Evolutionary conservation across 129 eudicot species (phyloP).

Genomic region (Helichrysum umbraculigerum): DNA sequence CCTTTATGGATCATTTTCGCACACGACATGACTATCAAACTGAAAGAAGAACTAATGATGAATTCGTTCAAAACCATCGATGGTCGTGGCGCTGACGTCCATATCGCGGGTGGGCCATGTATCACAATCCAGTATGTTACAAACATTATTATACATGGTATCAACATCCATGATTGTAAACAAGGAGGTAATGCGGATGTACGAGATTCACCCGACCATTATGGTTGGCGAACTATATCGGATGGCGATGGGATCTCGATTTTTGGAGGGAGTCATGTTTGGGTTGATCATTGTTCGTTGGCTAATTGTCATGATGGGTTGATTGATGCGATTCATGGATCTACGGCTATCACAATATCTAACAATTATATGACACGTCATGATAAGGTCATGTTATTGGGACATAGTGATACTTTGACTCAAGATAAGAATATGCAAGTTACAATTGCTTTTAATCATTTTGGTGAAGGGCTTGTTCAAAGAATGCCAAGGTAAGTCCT

Average conservation of each 20-base stretch:
- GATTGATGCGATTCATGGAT: conserved; percentile 81
- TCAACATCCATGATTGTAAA: conserved; percentile 82
- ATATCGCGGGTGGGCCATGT: conserved; percentile 87
- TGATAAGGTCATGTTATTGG: conserved; percentile 86
- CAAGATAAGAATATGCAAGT: conserved; percentile 85
- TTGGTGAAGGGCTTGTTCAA: conserved; percentile 89
- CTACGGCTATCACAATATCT: conserved; percentile 80
- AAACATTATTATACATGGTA: conserved; percentile 78
- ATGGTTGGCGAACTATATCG: conserved; percentile 66
- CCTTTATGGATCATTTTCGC: conserved; percentile 83
- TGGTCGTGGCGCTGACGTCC: conserved; percentile 76
- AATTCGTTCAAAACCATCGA: conserved; percentile 90
- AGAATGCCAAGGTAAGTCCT: conserved; percentile 75
- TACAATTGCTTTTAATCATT: conserved; percentile 86
- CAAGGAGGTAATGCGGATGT: conserved; percentile 73
- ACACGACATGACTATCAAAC: conserved; percentile 76
- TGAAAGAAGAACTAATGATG: conserved; percentile 73
- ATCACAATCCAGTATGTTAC: conserved; percentile 82
- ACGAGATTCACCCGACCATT: conserved; percentile 79
- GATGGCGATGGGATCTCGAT: conserved; percentile 88
- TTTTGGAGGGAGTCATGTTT: conserved; percentile 74
- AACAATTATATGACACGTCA: conserved; percentile 85
- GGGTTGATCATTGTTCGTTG: conserved; percentile 96
- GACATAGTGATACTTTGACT: conserved; percentile 61
- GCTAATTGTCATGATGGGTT: conserved; percentile 80